A percentile compares a stretch with the other conserved stretches of the same genome.
These are phyloP conservation scores for Aspergillus asperescens DNA, from an alignment of 495 filamentous ascomycete species.

Conservation along the genomic window DNA sequence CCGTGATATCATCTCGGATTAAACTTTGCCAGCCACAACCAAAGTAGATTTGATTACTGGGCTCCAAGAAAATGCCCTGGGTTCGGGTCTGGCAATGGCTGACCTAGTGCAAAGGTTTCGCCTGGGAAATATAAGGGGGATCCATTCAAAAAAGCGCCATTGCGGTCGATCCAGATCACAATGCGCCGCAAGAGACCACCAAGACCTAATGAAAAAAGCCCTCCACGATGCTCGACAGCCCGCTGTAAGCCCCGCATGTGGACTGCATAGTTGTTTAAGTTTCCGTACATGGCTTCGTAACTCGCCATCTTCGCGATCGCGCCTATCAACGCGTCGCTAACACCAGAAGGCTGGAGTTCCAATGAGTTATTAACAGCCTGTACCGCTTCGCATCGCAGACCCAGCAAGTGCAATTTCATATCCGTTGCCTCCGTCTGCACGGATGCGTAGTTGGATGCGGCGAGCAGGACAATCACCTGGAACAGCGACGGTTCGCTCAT, in stretches of 20 bases:
- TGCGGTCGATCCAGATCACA: slow-evolving; percentile 42
- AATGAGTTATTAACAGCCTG: slow-evolving; percentile 30
- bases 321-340: slow-evolving; percentile 34
- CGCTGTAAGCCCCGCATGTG: slow-evolving; percentile 37
- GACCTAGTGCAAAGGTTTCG: slow-evolving; percentile 18
- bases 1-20: background rate
- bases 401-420: slow-evolving; percentile 27
- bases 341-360: slow-evolving; percentile 8
- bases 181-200: slow-evolving; percentile 37
- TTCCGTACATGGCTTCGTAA: slow-evolving; percentile 45
- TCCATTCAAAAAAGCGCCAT: slow-evolving; percentile 34
- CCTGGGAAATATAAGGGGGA: slow-evolving; percentile 23
- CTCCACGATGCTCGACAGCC: slow-evolving; percentile 33
- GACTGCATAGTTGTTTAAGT: slow-evolving; percentile 26
- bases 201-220: slow-evolving; percentile 32
- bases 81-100: slow-evolving; percentile 23
- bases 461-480: slow-evolving; percentile 39
- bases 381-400: slow-evolving; percentile 33
- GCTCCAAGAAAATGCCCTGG: slow-evolving; percentile 28
- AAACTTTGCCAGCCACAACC: background rate
- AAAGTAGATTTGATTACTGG: slow-evolving; percentile 15
- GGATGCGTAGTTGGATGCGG: slow-evolving; percentile 37
- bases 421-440: slow-evolving; percentile 12
- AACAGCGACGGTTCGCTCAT: slow-evolving; percentile 41
- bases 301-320: slow-evolving; percentile 47